Conservation (phyloP, 2,329 filamentous ascomycete species). For the Hymenoscyphus occultus region DNA sequence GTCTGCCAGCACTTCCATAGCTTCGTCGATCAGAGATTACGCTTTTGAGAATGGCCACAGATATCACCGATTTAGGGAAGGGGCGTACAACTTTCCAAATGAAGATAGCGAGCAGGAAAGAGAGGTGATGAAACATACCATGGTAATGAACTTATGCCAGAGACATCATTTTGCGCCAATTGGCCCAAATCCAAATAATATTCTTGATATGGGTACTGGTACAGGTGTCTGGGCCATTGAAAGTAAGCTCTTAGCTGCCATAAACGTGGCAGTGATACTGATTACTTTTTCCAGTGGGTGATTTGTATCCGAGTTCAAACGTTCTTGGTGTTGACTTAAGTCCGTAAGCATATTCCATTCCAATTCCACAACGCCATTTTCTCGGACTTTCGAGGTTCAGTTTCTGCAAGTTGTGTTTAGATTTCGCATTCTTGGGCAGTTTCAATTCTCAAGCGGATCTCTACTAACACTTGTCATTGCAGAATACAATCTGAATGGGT, state of each 20-base stretch:
- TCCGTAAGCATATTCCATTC: slow-evolving; percentile 34
- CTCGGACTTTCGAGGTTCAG: not conserved
- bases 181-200: slow-evolving; percentile 44
- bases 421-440: not conserved
- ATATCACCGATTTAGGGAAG: slow-evolving; percentile 55
- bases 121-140: slow-evolving; percentile 49
- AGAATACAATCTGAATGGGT: slow-evolving; percentile 55
- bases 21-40: slow-evolving; percentile 45
- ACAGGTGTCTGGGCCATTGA: slow-evolving; percentile 60
- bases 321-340: slow-evolving; percentile 55
- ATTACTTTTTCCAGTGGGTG: slow-evolving; percentile 48
- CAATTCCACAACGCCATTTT: not conserved
- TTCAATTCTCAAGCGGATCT: not conserved
- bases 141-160: slow-evolving; percentile 30
- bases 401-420: not conserved
- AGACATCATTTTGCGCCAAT: slow-evolving; percentile 52
- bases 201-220: slow-evolving; percentile 57
- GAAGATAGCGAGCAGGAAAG: slow-evolving; percentile 58
- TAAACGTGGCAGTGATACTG: not conserved
- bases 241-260: slow-evolving; percentile 31
- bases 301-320: slow-evolving; percentile 44
- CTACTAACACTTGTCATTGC: not conserved
- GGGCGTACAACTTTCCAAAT: slow-evolving; percentile 56
- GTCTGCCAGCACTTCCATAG: slow-evolving; percentile 29
- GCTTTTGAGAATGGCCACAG: slow-evolving; percentile 56